phyloP scores from a whole-genome alignment of 2,329 filamentous ascomycete genomes.

The Bisporella sp. region DNA sequence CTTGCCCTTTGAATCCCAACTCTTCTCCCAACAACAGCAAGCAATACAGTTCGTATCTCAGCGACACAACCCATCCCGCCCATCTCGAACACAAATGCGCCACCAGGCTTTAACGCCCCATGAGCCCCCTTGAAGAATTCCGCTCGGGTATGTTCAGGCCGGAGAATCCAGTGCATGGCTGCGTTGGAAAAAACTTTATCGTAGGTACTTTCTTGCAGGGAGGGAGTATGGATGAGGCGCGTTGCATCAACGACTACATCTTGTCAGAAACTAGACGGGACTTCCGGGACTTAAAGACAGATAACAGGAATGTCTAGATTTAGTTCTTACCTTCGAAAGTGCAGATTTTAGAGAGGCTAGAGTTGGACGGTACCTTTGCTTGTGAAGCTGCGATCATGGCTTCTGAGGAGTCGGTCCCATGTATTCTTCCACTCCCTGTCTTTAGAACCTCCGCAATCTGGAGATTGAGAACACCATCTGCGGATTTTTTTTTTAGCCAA shows the following conservation, averaged over 20 bases:
- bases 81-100: constrained; percentile 61
- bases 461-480: constrained; percentile 52
- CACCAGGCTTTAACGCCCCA: constrained; percentile 45
- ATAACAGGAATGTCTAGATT: not conserved
- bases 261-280: not conserved
- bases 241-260: constrained; percentile 40
- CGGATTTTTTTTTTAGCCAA: too few relatives aligned
- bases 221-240: constrained; percentile 27
- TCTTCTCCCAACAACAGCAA: constrained; percentile 44
- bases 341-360: constrained; percentile 11
- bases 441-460: constrained; percentile 42
- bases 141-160: constrained; percentile 31
- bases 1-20: constrained; percentile 41
- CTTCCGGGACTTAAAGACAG: not conserved
- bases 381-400: constrained; percentile 50
- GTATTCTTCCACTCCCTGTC: constrained; percentile 39
- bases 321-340: constrained; percentile 18
- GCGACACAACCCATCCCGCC: constrained; percentile 62
- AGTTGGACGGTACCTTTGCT: constrained; percentile 19
- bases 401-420: constrained; percentile 52
- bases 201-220: constrained; percentile 31
- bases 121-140: constrained; percentile 47
- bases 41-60: constrained; percentile 53
- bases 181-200: constrained; percentile 60
- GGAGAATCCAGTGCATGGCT: constrained; percentile 57